Evolutionary conservation across 2,329 filamentous ascomycete genomes (phyloP).

Genomic region (Penicillium hesseltinei): DNA sequence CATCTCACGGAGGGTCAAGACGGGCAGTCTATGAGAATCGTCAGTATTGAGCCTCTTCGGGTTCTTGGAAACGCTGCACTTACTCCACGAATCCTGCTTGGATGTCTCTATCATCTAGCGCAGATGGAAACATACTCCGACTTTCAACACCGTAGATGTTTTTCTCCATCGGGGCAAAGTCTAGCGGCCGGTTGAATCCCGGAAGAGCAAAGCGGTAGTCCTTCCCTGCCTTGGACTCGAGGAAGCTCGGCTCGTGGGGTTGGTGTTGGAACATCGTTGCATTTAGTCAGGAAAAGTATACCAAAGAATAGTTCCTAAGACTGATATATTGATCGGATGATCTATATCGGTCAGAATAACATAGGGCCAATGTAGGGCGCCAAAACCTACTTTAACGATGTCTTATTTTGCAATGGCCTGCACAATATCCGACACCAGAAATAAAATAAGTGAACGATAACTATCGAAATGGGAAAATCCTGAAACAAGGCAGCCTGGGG

Average conservation of each 20-base stretch:
- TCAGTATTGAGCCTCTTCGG: neutral
- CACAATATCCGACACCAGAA: neutral
- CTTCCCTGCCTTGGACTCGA: conserved; percentile 3
- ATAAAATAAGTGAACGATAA: neutral
- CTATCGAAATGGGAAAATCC: neutral
- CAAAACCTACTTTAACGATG: neutral
- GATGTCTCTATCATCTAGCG: conserved; percentile 34
- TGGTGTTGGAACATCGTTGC: conserved; percentile 24
- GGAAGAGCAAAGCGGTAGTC: conserved; percentile 29
- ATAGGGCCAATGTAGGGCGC: neutral
- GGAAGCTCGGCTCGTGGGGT: conserved; percentile 11
- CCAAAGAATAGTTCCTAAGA: neutral
- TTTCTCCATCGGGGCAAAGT: conserved; percentile 24
- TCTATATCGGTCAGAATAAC: neutral
- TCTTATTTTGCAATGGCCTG: neutral
- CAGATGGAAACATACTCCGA: conserved; percentile 34
- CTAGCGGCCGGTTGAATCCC: conserved; percentile 34
- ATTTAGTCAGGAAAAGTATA: neutral
- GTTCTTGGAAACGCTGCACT: neutral
- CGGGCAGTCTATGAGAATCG: conserved; percentile 22
- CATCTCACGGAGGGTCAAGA: conserved; percentile 38
- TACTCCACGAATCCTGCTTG: conserved; percentile 31
- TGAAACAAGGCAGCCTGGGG: neutral
- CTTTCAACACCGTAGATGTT: conserved; percentile 31
- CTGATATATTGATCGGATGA: neutral